Evolutionary conservation across 2,329 filamentous ascomycete species (phyloP), one percentile per base, ranked within the genome.

Genomic region (Alternaria metachromatica): DNA sequence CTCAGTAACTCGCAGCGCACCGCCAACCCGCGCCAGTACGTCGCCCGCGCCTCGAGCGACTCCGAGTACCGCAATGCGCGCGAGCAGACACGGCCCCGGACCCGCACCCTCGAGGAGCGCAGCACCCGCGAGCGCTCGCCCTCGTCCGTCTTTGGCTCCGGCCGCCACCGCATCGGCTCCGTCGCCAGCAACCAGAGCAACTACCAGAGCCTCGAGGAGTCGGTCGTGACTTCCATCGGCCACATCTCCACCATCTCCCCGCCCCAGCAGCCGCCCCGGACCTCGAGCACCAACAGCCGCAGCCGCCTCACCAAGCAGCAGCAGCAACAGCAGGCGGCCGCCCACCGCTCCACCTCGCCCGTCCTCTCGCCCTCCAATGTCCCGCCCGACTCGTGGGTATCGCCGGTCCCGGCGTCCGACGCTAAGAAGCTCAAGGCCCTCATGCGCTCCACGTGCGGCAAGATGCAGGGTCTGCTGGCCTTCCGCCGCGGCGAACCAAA

Each of bases 401-500:
- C 76, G 75, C 71, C 82, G 60, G 70, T 81, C 53, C 85, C 87
- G 37, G 89, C 89, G 5, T 85, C 87, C 20, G 90, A 94, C 78
- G 88, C 90, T 43, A 90, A 90, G 70, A 91, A 89, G 74, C 86
- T 95, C 25, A 82, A 94, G 58, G 85, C 88, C 71, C 81, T 96
- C 63, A 95, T 96, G 92, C 92, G 90, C 77, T 89, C 87, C 23
- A 82, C 93, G 7, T 91, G 90, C 73, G 92, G 93, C 26, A 87
- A 89, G 68, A 96, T 95, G 92, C 89, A 89, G 72, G 92, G 92
- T 60, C 89, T 90, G 69, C 84, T 94, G 28, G 90, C 92, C 67
- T 95, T 92, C 75, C 88, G 91, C 71, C 84, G 84, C 46, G 87
- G 88, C 41, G 83, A 85, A 13, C 82, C 83, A 23, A 88, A 86